These are phyloP conservation scores for Aspergillus flavus DNA, from an alignment of 2,329 filamentous ascomycete species.

Conservation along the genomic window DNA sequence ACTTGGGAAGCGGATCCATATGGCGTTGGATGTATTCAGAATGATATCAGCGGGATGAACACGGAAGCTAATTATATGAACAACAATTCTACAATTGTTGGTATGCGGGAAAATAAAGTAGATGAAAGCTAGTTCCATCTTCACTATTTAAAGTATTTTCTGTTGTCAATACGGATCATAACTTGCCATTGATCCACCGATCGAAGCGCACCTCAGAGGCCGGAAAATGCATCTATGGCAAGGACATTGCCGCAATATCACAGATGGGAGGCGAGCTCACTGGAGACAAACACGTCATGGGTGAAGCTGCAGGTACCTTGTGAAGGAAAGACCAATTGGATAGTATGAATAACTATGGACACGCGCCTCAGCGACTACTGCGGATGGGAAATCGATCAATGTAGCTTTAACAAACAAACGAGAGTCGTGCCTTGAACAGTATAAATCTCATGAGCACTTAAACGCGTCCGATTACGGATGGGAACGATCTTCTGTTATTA, in stretches of 20 bases:
- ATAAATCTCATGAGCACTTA: too few relatives aligned
- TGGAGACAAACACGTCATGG: constrained; percentile 34
- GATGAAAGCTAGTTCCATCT: background rate
- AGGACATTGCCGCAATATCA: constrained; percentile 35
- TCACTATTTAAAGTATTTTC: background rate
- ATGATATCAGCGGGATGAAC: background rate
- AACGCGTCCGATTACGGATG: too few relatives aligned
- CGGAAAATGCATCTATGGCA: constrained; percentile 36
- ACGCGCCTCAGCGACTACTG: constrained; percentile 30
- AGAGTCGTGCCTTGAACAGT: constrained; percentile 38
- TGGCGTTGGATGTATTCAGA: background rate
- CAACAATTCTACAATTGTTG: background rate
- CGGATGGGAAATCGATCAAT: background rate
- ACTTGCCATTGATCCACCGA: constrained; percentile 26
- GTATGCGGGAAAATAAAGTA: too few relatives aligned
- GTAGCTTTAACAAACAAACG: background rate
- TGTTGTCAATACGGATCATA: background rate
- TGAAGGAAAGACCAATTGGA: too few relatives aligned
- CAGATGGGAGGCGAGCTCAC: constrained; percentile 36
- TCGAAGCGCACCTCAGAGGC: constrained; percentile 34
- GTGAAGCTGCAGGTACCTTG: constrained; percentile 33
- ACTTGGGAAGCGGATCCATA: background rate
- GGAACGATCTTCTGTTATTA: background rate
- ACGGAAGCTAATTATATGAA: background rate
- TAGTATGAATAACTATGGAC: background rate